Evolutionary conservation across 306 rosid species (phyloP).

Genomic region (Rosa lucieae): DNA sequence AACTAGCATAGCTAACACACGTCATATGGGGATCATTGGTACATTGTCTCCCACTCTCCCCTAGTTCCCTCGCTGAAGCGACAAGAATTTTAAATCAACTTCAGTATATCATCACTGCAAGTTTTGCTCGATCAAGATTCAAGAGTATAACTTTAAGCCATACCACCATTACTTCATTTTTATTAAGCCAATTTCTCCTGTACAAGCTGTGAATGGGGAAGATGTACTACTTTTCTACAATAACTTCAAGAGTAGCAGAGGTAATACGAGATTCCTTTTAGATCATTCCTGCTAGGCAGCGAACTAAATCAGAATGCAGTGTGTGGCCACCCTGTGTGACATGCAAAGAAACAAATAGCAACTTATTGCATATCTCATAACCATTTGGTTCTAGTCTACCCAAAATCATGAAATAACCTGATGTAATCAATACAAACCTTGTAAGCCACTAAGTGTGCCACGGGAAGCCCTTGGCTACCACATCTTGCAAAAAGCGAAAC

Average conservation of each 20-base stretch:
- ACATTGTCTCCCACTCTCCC: no score
- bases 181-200: background rate
- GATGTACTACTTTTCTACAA: background rate
- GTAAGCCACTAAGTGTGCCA: conserved; percentile 77
- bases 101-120: no score
- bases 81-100: no score
- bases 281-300: conserved; percentile 35
- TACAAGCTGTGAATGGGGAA: background rate
- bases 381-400: background rate
- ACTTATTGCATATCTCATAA: conserved; percentile 16
- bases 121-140: no score
- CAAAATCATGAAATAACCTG: conserved; percentile 3
- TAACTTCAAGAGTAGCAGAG: background rate
- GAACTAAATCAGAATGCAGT: conserved; percentile 65
- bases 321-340: conserved; percentile 75
- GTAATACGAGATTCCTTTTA: conserved; percentile 20
- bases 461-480: conserved; percentile 89
- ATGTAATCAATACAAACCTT: conserved; percentile 45
- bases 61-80: no score
- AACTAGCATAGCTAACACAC: no score
- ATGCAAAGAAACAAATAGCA: conserved; percentile 1
- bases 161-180: background rate
- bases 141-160: background rate
- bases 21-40: no score
- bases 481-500: conserved; percentile 72